Percentiles rank a stretch among this genome's conserved stretches.
phyloP scores from a whole-genome alignment of 2,329 filamentous ascomycete species.

The Gliomastix tumulicola region DNA sequence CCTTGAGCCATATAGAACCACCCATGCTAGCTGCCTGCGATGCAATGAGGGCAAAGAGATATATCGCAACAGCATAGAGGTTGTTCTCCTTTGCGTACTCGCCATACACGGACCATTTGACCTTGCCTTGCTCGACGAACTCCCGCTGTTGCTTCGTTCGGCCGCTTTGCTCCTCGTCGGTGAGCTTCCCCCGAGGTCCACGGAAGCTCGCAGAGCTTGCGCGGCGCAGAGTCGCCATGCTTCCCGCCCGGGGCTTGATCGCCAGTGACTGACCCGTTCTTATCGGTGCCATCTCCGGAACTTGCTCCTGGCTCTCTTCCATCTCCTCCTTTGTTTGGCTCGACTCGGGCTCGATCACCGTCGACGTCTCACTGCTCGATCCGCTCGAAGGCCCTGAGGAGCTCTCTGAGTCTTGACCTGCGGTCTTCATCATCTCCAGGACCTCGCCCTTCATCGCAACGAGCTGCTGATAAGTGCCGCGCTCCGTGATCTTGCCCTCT shows the following conservation, averaged over 20 bases:
- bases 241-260: slow-evolving; percentile 56
- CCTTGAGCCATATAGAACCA: slow-evolving; percentile 87
- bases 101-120: slow-evolving; percentile 88
- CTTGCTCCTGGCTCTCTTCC: slow-evolving; percentile 70
- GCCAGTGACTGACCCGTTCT: slow-evolving; percentile 41
- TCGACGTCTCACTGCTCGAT: slow-evolving; percentile 47
- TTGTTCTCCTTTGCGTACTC: slow-evolving; percentile 97
- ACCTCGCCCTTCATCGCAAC: slow-evolving; percentile 93
- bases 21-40: slow-evolving; percentile 78
- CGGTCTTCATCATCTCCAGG: slow-evolving; percentile 72
- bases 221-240: slow-evolving; percentile 74
- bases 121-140: slow-evolving; percentile 87
- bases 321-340: slow-evolving; percentile 57
- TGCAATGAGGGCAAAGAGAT: slow-evolving; percentile 67
- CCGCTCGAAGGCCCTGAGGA: slow-evolving; percentile 35
- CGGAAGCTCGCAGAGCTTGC: slow-evolving; percentile 89
- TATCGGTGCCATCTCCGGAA: slow-evolving; percentile 73
- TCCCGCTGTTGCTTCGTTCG: slow-evolving; percentile 87
- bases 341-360: slow-evolving; percentile 43
- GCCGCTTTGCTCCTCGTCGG: slow-evolving; percentile 72
- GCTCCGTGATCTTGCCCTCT: slow-evolving; percentile 77
- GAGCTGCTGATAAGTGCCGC: slow-evolving; percentile 83
- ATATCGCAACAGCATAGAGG: slow-evolving; percentile 72
- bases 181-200: slow-evolving; percentile 75
- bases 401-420: slow-evolving; percentile 48